These are phyloP conservation scores for Linnemannia zychae DNA, from an alignment of 192 early-diverging fungal species.

Conservation along the genomic window DNA sequence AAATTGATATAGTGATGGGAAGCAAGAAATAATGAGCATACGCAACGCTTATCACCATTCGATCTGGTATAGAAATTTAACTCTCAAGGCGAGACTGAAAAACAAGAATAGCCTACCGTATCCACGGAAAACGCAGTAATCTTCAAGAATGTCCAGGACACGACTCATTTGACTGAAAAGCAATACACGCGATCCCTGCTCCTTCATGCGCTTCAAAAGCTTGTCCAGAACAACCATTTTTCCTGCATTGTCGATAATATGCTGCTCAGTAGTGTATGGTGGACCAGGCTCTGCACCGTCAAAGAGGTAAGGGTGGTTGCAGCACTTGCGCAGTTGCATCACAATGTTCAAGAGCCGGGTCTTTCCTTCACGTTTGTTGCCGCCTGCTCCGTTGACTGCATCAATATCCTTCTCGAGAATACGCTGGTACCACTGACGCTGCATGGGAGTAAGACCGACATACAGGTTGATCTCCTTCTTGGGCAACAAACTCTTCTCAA, in stretches of 20 bases:
- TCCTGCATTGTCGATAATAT: slow-evolving; percentile 92
- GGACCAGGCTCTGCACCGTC: slow-evolving; percentile 93
- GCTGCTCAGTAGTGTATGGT: slow-evolving; percentile 96
- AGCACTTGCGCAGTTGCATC: slow-evolving; percentile 96
- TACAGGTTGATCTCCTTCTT: slow-evolving; percentile 96
- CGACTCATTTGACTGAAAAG: slow-evolving; percentile 99
- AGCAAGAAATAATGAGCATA: not conserved
- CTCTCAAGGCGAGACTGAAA: not conserved
- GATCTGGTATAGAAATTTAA: not conserved
- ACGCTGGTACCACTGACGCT: slow-evolving; percentile 95
- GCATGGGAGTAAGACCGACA: slow-evolving; percentile 94
- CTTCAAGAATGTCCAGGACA: slow-evolving; percentile 97
- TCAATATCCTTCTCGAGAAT: slow-evolving; percentile 97
- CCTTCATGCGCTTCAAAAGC: slow-evolving; percentile 82
- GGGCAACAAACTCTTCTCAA: slow-evolving; percentile 95
- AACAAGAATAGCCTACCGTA: slow-evolving; percentile 67
- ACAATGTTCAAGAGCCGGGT: slow-evolving; percentile 95
- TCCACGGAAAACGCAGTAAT: slow-evolving; percentile 93
- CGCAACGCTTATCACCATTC: not conserved
- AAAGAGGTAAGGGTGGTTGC: slow-evolving; percentile 97
- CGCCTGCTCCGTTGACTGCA: slow-evolving; percentile 91
- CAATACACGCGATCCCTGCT: slow-evolving; percentile 93
- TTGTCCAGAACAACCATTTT: slow-evolving; percentile 97
- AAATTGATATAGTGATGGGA: not conserved
- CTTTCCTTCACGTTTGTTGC: slow-evolving; percentile 84